Conservation (phyloP, 202 grass and related monocot species). For the Cymbopogon flexuosus region DNA sequence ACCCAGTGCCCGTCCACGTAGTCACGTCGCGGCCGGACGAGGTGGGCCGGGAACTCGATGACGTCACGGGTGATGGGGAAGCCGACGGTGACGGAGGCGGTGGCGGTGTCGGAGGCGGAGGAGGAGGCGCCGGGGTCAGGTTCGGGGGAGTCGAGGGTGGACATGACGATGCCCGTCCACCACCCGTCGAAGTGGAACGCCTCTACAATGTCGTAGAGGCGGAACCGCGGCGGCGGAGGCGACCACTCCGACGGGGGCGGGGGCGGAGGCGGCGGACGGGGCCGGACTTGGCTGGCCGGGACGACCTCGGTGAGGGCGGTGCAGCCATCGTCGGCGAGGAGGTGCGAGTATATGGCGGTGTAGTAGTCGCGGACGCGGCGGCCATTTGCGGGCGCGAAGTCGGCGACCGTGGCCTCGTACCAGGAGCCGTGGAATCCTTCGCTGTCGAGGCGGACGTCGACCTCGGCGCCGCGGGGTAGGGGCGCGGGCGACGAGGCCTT, state of each 20-base stretch:
- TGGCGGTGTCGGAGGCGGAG: too few species aligned
- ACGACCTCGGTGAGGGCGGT: constrained; percentile 34
- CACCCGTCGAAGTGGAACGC: constrained; percentile 46
- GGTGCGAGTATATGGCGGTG: constrained; percentile 31
- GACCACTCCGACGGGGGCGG: background rate
- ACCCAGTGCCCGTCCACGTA: constrained; percentile 44
- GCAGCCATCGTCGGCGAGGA: constrained; percentile 20
- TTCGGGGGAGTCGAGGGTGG: background rate
- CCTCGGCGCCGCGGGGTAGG: background rate
- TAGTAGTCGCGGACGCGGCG: constrained; percentile 39
- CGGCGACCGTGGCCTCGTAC: constrained; percentile 36
- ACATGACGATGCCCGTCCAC: constrained; percentile 53
- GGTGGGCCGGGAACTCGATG: background rate
- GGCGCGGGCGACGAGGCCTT: too few species aligned
- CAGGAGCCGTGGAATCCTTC: constrained; percentile 52
- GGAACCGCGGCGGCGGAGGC: background rate
- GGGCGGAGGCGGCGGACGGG: background rate
- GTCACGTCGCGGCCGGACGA: constrained; percentile 50
- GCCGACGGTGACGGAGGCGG: background rate
- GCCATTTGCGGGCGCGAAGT: constrained; percentile 24
- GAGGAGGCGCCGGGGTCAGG: background rate
- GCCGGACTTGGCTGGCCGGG: constrained; percentile 26
- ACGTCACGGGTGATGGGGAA: constrained; percentile 49
- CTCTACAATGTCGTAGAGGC: constrained; percentile 49
- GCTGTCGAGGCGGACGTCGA: constrained; percentile 61